Conservation (phyloP, 2,329 filamentous ascomycete species). For the Rutstroemia sp. region DNA sequence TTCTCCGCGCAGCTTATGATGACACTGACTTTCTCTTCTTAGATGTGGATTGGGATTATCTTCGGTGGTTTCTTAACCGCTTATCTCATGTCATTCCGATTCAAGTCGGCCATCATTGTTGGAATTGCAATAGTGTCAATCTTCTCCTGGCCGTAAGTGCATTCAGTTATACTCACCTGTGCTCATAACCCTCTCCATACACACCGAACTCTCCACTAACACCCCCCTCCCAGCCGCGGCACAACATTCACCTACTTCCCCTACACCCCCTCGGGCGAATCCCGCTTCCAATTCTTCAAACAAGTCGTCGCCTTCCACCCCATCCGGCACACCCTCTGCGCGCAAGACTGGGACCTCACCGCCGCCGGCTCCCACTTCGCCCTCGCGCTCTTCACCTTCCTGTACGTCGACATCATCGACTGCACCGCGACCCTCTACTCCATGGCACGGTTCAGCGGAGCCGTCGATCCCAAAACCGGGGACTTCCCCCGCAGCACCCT, state of each 20-base stretch:
- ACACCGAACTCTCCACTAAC: background rate
- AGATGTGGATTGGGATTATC: conserved; percentile 82
- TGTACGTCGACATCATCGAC: conserved; percentile 75
- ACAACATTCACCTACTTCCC: conserved; percentile 70
- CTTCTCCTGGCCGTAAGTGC: conserved; percentile 63
- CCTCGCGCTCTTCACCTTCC: conserved; percentile 67
- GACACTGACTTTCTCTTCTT: conserved; percentile 3
- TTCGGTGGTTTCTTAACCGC: conserved; percentile 73
- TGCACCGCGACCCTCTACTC: conserved; percentile 71
- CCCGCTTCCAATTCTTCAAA: conserved; percentile 64
- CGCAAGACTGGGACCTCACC: conserved; percentile 57
- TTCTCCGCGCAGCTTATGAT: background rate
- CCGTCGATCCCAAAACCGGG: conserved; percentile 56
- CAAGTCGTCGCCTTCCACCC: conserved; percentile 66
- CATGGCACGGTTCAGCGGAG: conserved; percentile 70
- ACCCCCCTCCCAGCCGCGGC: conserved; percentile 39
- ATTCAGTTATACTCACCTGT: background rate
- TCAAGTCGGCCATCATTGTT: conserved; percentile 69
- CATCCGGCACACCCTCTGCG: conserved; percentile 54
- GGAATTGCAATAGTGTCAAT: conserved; percentile 67
- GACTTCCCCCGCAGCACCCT: conserved; percentile 82
- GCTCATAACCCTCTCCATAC: background rate
- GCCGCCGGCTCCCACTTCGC: conserved; percentile 51
- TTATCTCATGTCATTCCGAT: conserved; percentile 70
- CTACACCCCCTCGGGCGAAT: conserved; percentile 53